Conservation (phyloP, 805 yeast species). For the Ogataea naganishii region DNA sequence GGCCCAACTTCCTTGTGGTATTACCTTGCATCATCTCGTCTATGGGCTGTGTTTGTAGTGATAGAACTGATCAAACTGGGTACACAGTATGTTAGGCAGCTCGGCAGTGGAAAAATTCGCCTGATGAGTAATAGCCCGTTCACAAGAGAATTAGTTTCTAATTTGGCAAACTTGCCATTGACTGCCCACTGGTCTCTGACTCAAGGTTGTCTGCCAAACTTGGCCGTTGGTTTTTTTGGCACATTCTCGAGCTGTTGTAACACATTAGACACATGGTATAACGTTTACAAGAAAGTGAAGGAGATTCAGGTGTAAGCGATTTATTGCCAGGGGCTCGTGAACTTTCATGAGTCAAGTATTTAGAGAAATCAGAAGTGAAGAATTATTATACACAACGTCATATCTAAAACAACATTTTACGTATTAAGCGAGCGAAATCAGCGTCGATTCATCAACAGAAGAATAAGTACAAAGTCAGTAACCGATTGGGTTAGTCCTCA, state of each 20-base stretch:
- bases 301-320: constrained; percentile 4
- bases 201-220: constrained; percentile 23
- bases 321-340: too few species aligned
- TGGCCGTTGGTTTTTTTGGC: constrained; percentile 27
- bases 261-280: constrained; percentile 15
- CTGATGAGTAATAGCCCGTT: constrained; percentile 6
- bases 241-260: constrained; percentile 17
- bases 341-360: too few species aligned
- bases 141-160: constrained; percentile 15
- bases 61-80: constrained; percentile 19
- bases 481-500: constrained; percentile 23
- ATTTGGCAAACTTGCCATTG: constrained; percentile 26
- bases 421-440: too few species aligned
- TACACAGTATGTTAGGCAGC: constrained; percentile 2
- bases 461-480: too few species aligned
- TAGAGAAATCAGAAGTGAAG: too few species aligned
- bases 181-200: constrained; percentile 28
- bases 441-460: too few species aligned
- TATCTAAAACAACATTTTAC: too few species aligned
- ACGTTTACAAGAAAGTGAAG: constrained; percentile 9
- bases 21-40: constrained; percentile 21
- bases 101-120: constrained; percentile 3
- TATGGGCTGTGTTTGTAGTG: constrained; percentile 28
- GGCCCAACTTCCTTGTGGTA: constrained; percentile 14
- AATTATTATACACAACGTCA: too few species aligned